Evolutionary conservation across 441 rosid species (phyloP).

Genomic region (Cnidoscolus chayamansa): DNA sequence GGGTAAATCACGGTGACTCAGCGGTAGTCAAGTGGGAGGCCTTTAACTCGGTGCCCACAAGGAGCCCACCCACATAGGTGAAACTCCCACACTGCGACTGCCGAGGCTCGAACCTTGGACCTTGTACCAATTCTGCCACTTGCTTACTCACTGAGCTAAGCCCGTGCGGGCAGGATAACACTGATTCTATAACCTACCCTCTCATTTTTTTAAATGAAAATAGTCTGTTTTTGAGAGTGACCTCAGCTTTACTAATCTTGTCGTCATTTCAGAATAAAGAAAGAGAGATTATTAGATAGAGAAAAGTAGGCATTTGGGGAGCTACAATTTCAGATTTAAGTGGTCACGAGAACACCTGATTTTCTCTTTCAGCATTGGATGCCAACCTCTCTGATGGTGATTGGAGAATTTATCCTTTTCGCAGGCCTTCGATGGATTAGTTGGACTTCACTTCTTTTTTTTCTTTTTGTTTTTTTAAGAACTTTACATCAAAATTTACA

Average conservation of each 20-base stretch:
- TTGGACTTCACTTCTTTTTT: conserved; percentile 14
- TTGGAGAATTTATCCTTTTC: background rate
- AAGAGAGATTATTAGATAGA: too few species aligned
- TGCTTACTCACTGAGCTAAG: too few species aligned
- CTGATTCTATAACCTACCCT: conserved; percentile 19
- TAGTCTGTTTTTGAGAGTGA: conserved; percentile 3
- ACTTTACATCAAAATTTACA: background rate
- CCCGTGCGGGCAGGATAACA: too few species aligned
- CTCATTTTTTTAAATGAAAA: conserved; percentile 7
- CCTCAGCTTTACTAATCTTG: conserved; percentile 19
- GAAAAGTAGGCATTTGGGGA: too few species aligned
- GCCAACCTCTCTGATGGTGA: conserved; percentile 14
- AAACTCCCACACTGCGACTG: too few species aligned
- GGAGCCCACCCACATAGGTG: too few species aligned
- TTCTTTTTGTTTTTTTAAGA: too few species aligned
- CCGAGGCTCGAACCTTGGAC: too few species aligned
- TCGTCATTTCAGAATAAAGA: conserved; percentile 21
- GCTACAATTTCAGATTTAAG: background rate
- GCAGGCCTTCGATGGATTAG: background rate
- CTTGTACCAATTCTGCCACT: too few species aligned
- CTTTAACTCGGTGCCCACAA: too few species aligned
- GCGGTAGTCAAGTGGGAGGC: too few species aligned
- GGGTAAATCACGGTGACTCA: too few species aligned
- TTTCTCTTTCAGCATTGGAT: conserved; percentile 30
- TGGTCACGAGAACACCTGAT: conserved; percentile 17